Evolutionary conservation across 352 stramenopile genomes (phyloP), one percentile per base, ranked within the genome.

Genomic region (Phytopythium boreale): DNA sequence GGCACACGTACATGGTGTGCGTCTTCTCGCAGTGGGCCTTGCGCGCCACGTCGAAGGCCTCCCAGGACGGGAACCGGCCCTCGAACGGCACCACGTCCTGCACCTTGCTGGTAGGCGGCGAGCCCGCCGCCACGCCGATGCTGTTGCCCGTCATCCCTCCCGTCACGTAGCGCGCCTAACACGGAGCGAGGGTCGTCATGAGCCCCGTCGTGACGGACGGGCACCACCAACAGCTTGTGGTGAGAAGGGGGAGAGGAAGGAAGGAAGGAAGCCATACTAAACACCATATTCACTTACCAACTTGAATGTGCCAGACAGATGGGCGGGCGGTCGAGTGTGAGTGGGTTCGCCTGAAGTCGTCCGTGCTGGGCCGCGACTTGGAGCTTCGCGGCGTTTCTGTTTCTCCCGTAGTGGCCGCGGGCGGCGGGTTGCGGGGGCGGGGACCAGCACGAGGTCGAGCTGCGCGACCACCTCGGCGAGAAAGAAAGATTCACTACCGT

Each of bases 1-100:
- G 82, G 59, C 82, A 91, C 57, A 91, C 82, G 69, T 91, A 91
- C 72, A 91, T 87, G 37, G 80, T 91, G 79, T 87, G 75, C 27
- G 82, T 91, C 67, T 88, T 88, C 64, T 91, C 82, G 63, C 82
- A 82, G 64, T 91, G 82, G 9, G 79, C 77, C 53, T 77, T 82
- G 27, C 82, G 77, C 49, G 80, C 82, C 11, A 87, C 62, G 52
- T 91, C 82, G 43, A 91, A 89, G 34, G 79, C 80, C 70, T 89
- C 82, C 82, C 82, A 91, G n/a, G 82, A 91, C 71, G 80, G 70
- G 66, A 89, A 91, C 24, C 74, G 73, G 17, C 82, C 82, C 56
- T 87, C 72, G 50, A 91, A 91, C 6, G 78, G 75, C 69, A 91
- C 75, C 62, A 88, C 78, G 53, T 91, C 82, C 56, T 85, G 75